Conservation (phyloP, 768 basidiomycete species). For the Rhodosporidiobolus odoratus region DNA sequence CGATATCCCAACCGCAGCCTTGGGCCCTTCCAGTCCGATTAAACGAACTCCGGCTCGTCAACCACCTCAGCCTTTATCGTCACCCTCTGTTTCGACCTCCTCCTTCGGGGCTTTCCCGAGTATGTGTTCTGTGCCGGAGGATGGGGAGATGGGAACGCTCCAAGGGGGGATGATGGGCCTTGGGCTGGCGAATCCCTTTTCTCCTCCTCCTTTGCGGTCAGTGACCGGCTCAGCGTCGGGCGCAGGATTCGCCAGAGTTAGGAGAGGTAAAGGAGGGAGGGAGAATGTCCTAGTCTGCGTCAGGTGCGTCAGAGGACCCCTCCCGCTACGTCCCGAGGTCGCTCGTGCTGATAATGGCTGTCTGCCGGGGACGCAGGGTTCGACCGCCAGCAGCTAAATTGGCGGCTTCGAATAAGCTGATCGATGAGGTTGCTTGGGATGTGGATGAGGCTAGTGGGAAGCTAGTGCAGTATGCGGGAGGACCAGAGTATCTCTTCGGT, state of each 20-base stretch:
- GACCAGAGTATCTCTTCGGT: conserved; percentile 34
- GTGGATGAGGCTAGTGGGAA: conserved; percentile 1
- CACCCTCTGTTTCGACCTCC: not conserved
- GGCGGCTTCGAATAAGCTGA: not conserved
- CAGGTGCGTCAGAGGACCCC: conserved; percentile 8
- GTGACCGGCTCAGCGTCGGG: too few relatives aligned
- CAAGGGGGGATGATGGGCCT: not conserved
- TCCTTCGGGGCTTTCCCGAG: conserved; percentile 1
- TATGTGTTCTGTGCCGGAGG: not conserved
- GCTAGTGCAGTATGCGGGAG: conserved; percentile 14
- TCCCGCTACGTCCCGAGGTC: too few relatives aligned
- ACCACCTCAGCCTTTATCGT: not conserved
- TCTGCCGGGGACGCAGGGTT: conserved; percentile 24
- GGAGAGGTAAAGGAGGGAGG: conserved; percentile 12
- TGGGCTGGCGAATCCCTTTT: conserved; percentile 1
- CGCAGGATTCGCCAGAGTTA: not conserved
- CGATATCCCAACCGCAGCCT: conserved; percentile 22
- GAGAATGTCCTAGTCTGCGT: conserved; percentile 42
- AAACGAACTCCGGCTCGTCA: conserved; percentile 8
- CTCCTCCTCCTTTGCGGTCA: too few relatives aligned
- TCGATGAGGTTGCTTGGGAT: conserved; percentile 35
- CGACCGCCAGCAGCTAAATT: conserved; percentile 35
- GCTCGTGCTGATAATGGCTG: too few relatives aligned
- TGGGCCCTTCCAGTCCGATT: conserved; percentile 1
- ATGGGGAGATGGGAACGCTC: not conserved